phyloP scores from a whole-genome alignment of 2,329 filamentous ascomycete genomes.

The Davidsoniella neocaledoniae region DNA sequence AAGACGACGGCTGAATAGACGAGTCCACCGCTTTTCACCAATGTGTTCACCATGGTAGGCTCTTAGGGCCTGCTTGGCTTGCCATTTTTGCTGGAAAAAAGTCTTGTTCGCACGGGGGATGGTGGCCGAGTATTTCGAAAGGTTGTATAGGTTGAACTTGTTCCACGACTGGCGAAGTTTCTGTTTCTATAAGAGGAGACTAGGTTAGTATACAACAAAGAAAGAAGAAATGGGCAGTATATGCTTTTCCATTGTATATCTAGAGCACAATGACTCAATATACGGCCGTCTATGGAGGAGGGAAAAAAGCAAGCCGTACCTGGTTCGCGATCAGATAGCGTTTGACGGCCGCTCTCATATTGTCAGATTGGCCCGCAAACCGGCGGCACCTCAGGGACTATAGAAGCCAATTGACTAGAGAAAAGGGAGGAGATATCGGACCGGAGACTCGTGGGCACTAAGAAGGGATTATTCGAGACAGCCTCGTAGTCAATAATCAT shows the following conservation, averaged over 20 bases:
- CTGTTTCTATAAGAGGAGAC: conserved; percentile 28
- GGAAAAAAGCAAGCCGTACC: conserved; percentile 5
- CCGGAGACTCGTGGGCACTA: conserved; percentile 2
- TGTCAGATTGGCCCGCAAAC: conserved; percentile 11
- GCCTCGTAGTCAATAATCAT: conserved; percentile 9
- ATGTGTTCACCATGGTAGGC: conserved; percentile 93
- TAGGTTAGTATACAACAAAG: not conserved
- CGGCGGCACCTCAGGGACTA: conserved; percentile 6
- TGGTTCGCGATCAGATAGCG: conserved; percentile 13
- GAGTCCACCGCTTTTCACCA: conserved; percentile 81
- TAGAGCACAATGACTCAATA: not conserved
- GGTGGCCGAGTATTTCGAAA: conserved; percentile 38
- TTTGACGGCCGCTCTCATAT: conserved; percentile 15
- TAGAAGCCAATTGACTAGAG: conserved; percentile 4
- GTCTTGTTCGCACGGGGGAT: conserved; percentile 33
- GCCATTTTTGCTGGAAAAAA: conserved; percentile 98
- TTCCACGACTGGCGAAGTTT: conserved; percentile 94
- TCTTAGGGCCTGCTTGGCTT: conserved; percentile 65
- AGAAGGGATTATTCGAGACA: conserved; percentile 3
- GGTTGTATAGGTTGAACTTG: conserved; percentile 91
- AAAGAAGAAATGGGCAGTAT: too few species aligned
- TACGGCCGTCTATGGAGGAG: not conserved
- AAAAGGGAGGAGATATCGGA: conserved; percentile 2
- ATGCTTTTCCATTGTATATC: not conserved
- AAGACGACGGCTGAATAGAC: conserved; percentile 73